Percentiles rank a stretch among this genome's conserved stretches.
phyloP scores from a whole-genome alignment of 768 basidiomycete species.

The Suillus subalutaceus region DNA sequence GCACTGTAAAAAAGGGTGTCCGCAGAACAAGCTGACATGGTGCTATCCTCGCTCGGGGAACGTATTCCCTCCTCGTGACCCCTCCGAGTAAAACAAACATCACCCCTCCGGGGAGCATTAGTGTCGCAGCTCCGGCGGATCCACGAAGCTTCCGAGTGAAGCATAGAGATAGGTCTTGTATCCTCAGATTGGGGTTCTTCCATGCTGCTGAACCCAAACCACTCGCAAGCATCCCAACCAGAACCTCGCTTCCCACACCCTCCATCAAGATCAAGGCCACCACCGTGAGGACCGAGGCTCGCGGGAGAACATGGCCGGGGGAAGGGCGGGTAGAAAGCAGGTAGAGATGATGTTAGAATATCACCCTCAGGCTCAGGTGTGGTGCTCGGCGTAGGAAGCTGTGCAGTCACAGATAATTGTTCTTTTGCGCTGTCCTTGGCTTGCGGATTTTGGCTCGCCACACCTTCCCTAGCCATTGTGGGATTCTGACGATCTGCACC shows the following conservation, averaged over 20 bases:
- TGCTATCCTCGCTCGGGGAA: constrained; percentile 32
- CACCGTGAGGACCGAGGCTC: constrained; percentile 29
- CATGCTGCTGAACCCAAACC: constrained; percentile 27
- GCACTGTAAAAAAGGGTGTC: constrained; percentile 35
- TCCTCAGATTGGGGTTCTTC: neutral
- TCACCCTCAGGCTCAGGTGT: constrained; percentile 23
- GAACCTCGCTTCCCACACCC: constrained; percentile 36
- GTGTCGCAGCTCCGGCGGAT: constrained; percentile 18
- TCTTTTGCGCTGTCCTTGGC: constrained; percentile 6
- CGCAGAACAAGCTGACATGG: constrained; percentile 20
- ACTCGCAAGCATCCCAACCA: constrained; percentile 35
- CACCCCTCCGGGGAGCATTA: constrained; percentile 14
- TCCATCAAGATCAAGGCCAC: constrained; percentile 33
- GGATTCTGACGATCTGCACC: constrained; percentile 33
- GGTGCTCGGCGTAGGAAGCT: constrained; percentile 32
- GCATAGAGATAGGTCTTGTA: neutral
- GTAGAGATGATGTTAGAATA: neutral
- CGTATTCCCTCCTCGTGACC: constrained; percentile 11
- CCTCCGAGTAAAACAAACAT: constrained; percentile 12
- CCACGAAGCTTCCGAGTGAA: neutral
- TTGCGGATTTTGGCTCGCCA: neutral
- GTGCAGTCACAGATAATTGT: constrained; percentile 13
- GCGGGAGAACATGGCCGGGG: constrained; percentile 19
- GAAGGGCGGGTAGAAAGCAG: neutral
- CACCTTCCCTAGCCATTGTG: constrained; percentile 2